Evolutionary conservation across 192 early-diverging fungal genomes (phyloP), one percentile per base, ranked within the genome.

Genomic region (Irineochytrium annulatum): DNA sequence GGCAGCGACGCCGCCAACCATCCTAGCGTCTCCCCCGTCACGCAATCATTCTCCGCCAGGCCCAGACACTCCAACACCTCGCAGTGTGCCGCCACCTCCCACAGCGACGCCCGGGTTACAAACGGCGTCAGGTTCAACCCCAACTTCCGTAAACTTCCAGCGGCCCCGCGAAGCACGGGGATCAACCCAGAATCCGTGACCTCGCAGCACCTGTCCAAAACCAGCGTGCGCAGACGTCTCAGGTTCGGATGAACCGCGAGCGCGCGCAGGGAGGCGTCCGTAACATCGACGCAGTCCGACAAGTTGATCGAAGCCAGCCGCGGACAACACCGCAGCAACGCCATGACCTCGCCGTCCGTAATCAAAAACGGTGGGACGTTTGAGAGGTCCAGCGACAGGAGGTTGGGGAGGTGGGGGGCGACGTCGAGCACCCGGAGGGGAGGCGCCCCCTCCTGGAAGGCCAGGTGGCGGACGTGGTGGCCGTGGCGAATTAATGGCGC

Each of bases 191-290:
- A 22, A 30, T 63, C 62, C 13, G 37, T 19, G 52, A 63, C 30
- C 44, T 63, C 62, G 53, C 62, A 56, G 39, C 62, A 63, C 19
- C 62, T 33, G 19, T 55, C 53, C n/a, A 63, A 41, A 24, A 16
- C 16, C 16, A 63, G 43, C 2, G 8, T 14, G 3, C 19, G 3
- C 22, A 63, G 46, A 14, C 13, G 13, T 14, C 39, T 11, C 19
- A 46, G 24, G 17, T 27, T 30, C 11, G 32, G 11, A 30, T 31
- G 43, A 17, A 26, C 5, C 11, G 39, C 11, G 13, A 63, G 52
- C 2, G 35, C 4, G 14, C 6, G 6, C 52, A 63, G 32, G 22
- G 53, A 6, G 4, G 13, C 24, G 39, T 63, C 62, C 4, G 62
- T 63, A 53, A 31, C 30, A 3, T 33, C 11, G 5, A 63, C 62